phyloP scores from a whole-genome alignment of 306 rosid species.

The Citrullus mucosospermus region DNA sequence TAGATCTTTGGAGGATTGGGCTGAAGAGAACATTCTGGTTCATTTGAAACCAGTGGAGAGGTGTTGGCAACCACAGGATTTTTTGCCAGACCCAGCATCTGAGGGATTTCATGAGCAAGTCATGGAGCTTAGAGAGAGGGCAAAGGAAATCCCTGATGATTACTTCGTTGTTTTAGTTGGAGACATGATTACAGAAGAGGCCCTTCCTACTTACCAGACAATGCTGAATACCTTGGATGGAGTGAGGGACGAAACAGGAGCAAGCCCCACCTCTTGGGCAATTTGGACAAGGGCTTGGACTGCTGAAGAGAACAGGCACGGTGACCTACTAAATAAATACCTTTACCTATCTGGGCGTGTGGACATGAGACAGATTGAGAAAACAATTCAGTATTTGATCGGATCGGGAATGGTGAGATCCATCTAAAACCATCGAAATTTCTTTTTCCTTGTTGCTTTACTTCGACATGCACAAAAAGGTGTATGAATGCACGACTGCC shows the following conservation, averaged over 20 bases:
- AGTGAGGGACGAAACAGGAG: slow-evolving; percentile 87
- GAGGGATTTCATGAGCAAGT: slow-evolving; percentile 84
- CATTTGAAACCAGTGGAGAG: slow-evolving; percentile 79
- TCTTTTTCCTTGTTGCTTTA: neutral
- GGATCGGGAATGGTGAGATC: slow-evolving; percentile 84
- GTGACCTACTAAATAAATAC: slow-evolving; percentile 87
- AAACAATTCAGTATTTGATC: slow-evolving; percentile 79
- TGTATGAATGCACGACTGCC: neutral
- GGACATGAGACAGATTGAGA: slow-evolving; percentile 86
- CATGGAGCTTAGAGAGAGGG: slow-evolving; percentile 62
- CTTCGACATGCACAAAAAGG: neutral
- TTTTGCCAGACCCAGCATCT: slow-evolving; percentile 60
- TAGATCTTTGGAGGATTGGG: slow-evolving; percentile 80
- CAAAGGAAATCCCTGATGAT: slow-evolving; percentile 78
- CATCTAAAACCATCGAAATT: neutral
- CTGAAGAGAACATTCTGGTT: slow-evolving; percentile 54
- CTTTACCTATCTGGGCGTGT: slow-evolving; percentile 83
- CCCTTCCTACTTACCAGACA: slow-evolving; percentile 89
- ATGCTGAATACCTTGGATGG: slow-evolving; percentile 89
- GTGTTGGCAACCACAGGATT: slow-evolving; percentile 94
- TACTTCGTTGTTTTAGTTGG: slow-evolving; percentile 82
- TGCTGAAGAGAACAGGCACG: slow-evolving; percentile 90
- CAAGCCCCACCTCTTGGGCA: slow-evolving; percentile 84
- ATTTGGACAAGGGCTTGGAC: slow-evolving; percentile 98
- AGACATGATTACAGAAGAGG: slow-evolving; percentile 91